Base-by-base conservation (phyloP, 1,284 basidiomycete species). In the Microbotryum silenes-acaulis region DNA sequence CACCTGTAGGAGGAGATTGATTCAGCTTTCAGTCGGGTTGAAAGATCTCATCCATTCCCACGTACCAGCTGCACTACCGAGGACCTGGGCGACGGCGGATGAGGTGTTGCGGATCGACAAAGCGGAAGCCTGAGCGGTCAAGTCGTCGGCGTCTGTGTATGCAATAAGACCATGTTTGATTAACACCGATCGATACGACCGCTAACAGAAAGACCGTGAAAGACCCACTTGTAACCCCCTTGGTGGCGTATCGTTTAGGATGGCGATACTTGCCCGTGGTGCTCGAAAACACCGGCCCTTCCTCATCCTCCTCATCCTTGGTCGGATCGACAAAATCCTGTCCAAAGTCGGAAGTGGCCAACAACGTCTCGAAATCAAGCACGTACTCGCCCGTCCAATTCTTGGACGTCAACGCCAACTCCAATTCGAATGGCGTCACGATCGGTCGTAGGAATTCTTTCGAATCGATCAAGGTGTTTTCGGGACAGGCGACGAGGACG, bases 361-460 rank as follows among this genome's bases (percentile, higher is more conserved):
- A 75, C 1, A 93, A 78, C 69, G 81, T 80, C 42, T 83, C 85
- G 65, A 97, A 89, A 72, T 92, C 85, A 4, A 93, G 79, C 10
- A 88, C 81, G 71, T 96, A 94, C 59, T 82, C 80, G 0, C 90
- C 88, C 1, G 82, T 85, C 91, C 90, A 94, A 42, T 45, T 69
- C 63, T 58, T 73, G 59, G 33, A 68, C 14, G 70, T 72, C 33
- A 98, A 79, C 0, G 93, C 91, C 4, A 96, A 77, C 70, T 88
- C 83, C 48, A 97, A 80, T 74, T 98, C 96, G 74, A 85, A 97
- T 0, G 96, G 96, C 1, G 94, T 97, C 27, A 98, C 82, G 57
- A 99, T 94, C 0, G 94, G 93, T 23, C 84, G 79, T 59, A 87
- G 80, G 73, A 93, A 98, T 27, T 97, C 93, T 78, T 87, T 89